These are phyloP conservation scores for Plasmopara viticola DNA, from an alignment of 352 stramenopile species.

Conservation along the genomic window DNA sequence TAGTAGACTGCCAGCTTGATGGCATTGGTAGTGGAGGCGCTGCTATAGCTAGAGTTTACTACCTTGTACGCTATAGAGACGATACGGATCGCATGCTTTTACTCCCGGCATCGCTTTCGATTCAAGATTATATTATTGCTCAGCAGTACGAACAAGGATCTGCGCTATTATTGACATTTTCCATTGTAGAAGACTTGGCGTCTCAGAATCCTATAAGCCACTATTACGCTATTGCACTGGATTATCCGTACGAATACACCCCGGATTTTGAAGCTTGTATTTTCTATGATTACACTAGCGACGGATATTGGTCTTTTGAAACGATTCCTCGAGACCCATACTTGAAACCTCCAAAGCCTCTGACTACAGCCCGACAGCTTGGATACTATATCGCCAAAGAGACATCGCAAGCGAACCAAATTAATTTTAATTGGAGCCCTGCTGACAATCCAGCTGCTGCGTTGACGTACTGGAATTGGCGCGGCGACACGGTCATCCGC, in stretches of 20 bases:
- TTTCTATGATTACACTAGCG: constrained; percentile 12
- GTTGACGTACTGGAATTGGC: constrained; percentile 25
- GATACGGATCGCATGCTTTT: constrained; percentile 21
- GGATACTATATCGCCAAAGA: constrained; percentile 37
- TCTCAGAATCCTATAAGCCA: constrained; percentile 13
- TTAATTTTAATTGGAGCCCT: constrained; percentile 23
- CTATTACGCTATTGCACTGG: constrained; percentile 19
- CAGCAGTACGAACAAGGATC: constrained; percentile 23
- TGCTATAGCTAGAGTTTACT: constrained; percentile 24
- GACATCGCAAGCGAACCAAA: constrained; percentile 36
- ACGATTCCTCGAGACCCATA: constrained; percentile 17
- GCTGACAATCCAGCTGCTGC: constrained; percentile 11
- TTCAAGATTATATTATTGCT: constrained; percentile 30
- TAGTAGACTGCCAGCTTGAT: constrained; percentile 20
- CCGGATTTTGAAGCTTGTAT: constrained; percentile 21
- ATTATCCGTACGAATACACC: constrained; percentile 30
- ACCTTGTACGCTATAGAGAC: constrained; percentile 22
- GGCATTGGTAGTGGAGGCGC: constrained; percentile 5
- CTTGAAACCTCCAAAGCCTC: constrained; percentile 15
- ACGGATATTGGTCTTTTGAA: constrained; percentile 21
- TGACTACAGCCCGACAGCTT: constrained; percentile 30
- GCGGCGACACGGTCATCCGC: constrained; percentile 23
- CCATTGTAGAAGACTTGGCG: constrained; percentile 23
- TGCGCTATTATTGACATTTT: constrained; percentile 16
- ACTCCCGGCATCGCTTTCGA: constrained; percentile 17